phyloP scores from a whole-genome alignment of 768 basidiomycete genomes.

The Pleurotus salmoneostramineus region DNA sequence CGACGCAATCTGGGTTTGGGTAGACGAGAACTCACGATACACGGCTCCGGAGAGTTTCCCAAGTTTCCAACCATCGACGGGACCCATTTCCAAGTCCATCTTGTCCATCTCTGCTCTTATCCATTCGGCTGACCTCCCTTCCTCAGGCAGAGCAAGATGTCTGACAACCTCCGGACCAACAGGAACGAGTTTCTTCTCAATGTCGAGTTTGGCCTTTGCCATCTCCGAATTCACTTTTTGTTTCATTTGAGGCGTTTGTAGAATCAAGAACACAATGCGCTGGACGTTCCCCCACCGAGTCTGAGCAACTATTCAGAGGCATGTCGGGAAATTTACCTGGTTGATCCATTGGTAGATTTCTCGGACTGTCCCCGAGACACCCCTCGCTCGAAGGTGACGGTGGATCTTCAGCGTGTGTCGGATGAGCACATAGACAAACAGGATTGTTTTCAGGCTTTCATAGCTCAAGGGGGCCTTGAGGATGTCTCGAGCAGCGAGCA shows the following conservation, averaged over 20 bases:
- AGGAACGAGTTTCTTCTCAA: conserved; percentile 67
- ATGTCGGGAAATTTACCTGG: conserved; percentile 35
- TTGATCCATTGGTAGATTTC: conserved; percentile 53
- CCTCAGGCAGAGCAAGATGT: conserved; percentile 60
- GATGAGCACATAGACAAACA: conserved; percentile 58
- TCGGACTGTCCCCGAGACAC: conserved; percentile 39
- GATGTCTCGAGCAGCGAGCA: conserved; percentile 2
- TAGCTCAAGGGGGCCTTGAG: conserved; percentile 15
- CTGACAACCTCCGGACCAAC: conserved; percentile 58
- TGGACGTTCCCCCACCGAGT: conserved; percentile 18
- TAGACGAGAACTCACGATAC: conserved; percentile 57
- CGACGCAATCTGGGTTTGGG: not conserved
- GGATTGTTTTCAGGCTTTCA: conserved; percentile 49
- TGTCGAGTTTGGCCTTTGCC: conserved; percentile 56
- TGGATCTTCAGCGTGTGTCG: conserved; percentile 48
- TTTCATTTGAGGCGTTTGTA: conserved; percentile 59
- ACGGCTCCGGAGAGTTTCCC: conserved; percentile 85
- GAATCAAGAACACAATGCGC: conserved; percentile 50
- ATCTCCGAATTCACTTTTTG: conserved; percentile 62
- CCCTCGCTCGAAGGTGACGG: conserved; percentile 64
- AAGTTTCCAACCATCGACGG: conserved; percentile 50
- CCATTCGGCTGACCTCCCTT: conserved; percentile 68
- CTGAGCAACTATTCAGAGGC: not conserved
- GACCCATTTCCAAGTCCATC: conserved; percentile 62
- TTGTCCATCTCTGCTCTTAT: conserved; percentile 74